These are phyloP conservation scores for Fusarium camptoceras DNA, from an alignment of 2,329 filamentous ascomycete genomes.

Conservation along the genomic window DNA sequence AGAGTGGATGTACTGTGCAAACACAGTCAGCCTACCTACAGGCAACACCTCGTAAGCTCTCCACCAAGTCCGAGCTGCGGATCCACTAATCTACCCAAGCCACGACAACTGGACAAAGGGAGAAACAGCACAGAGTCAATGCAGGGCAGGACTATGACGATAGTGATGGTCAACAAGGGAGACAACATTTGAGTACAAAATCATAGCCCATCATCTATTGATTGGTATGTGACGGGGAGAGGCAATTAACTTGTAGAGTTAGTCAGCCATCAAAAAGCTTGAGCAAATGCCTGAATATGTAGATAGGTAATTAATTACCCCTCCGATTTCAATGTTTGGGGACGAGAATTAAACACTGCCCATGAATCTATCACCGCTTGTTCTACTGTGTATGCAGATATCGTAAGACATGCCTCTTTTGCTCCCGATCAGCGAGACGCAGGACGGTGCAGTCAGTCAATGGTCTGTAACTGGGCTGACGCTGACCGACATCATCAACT, in stretches of 20 bases:
- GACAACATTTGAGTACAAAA: not conserved
- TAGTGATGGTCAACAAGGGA: slow-evolving; percentile 15
- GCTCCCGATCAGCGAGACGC: slow-evolving; percentile 21
- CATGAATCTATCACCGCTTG: not conserved
- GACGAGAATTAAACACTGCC: not conserved
- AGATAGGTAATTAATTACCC: not conserved
- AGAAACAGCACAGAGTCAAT: slow-evolving; percentile 20
- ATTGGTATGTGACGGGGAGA: slow-evolving; percentile 25
- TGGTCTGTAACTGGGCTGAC: slow-evolving; percentile 21
- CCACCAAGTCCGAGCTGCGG: slow-evolving; percentile 6
- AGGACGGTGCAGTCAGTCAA: not conserved
- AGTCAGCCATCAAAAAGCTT: slow-evolving; percentile 11
- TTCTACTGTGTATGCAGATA: slow-evolving; percentile 1
- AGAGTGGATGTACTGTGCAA: not conserved
- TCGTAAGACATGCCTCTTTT: slow-evolving; percentile 29
- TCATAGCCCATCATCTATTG: not conserved
- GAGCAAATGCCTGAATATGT: not conserved
- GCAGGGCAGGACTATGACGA: slow-evolving; percentile 31
- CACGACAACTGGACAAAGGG: slow-evolving; percentile 22
- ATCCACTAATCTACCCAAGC: slow-evolving; percentile 31
- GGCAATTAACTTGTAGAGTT: not conserved
- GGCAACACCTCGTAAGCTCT: slow-evolving; percentile 4
- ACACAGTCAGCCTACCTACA: slow-evolving; percentile 25
- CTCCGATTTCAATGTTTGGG: slow-evolving; percentile 5
- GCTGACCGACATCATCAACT: slow-evolving; percentile 11